Base-by-base conservation (phyloP, 306 rosid genomes). In the Sechiopsis laciniata region DNA sequence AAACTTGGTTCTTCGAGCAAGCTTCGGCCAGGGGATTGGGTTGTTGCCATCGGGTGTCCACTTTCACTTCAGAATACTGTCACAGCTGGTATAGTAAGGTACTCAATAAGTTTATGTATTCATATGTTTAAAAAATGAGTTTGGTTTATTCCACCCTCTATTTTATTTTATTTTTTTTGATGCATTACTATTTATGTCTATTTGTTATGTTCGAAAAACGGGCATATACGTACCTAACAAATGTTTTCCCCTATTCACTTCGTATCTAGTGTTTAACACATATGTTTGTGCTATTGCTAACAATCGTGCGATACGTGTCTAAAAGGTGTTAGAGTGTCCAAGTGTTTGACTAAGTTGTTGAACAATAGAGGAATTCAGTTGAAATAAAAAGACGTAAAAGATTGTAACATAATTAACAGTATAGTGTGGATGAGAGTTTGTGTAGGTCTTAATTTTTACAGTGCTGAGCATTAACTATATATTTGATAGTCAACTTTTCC, bases 1-100 rank as follows among this genome's bases (percentile, higher is more conserved):
- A 89, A 88, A 71, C 81, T 89, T 10, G 98, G 98, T 73, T 85
- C 88, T 73, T 94, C 96, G 52, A 80, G 87, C 22, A 84, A 55
- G 83, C 92, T 94, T 74, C 96, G 85, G 55, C 97, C 98, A 19
- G 98, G 98, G 74, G 97, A 94, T 60, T 94, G 97, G 96, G 96
- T 91, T 26, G 37, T 90, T 76, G 89, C 97, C 32, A 51, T 94
- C 80, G 97, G 96, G 20, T 89, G 97, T 80, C 97, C 98, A 13
- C 91, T 75, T 64, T 85, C 95, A n/a, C 95, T 91, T 82, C 92
- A 91, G 86, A 94, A 89, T 79, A 90, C 97, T 5, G 86, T 94
- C 76, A 94, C 98, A 59, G 88, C 96, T 79, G 98, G 98, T 76
- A 94, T 94, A 50, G 87, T 94, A 65, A 94, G 98, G 98, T 90